Evolutionary conservation across 306 rosid genomes (phyloP).

Genomic region (Cucumis sativus): DNA sequence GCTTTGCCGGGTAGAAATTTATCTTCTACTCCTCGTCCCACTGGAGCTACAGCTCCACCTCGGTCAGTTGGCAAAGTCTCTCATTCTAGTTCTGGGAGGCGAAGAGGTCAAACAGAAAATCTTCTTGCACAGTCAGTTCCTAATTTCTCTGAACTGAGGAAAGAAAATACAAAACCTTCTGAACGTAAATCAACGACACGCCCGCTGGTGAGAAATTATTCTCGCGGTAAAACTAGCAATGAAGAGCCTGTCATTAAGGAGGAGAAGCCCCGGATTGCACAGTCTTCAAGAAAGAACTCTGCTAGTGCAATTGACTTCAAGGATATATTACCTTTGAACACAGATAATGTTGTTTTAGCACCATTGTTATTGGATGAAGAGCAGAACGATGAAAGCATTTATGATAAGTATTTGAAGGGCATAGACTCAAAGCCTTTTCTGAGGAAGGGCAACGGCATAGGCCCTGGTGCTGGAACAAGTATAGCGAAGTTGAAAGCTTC

Average conservation of each 20-base stretch:
- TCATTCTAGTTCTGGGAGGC: constrained; percentile 44
- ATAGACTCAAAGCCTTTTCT: constrained; percentile 45
- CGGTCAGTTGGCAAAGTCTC: constrained; percentile 42
- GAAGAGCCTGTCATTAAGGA: constrained; percentile 69
- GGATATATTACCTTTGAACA: constrained; percentile 39
- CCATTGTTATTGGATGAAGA: constrained; percentile 65
- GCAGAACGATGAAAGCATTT: constrained; percentile 33
- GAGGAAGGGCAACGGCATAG: constrained; percentile 51
- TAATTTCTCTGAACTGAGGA: constrained; percentile 87
- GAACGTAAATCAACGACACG: constrained; percentile 60
- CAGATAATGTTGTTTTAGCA: constrained; percentile 52
- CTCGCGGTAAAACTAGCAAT: constrained; percentile 48
- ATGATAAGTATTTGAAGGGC: constrained; percentile 29
- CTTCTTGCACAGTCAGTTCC: constrained; percentile 89
- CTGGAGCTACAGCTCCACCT: constrained; percentile 32
- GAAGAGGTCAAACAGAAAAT: constrained; percentile 50
- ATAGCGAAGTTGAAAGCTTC: constrained; percentile 53
- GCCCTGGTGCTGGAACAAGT: constrained; percentile 36
- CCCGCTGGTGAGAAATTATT: constrained; percentile 48
- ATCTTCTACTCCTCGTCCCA: constrained; percentile 46
- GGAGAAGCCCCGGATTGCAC: constrained; percentile 53
- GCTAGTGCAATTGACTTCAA: constrained; percentile 51
- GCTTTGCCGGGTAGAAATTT: constrained; percentile 33
- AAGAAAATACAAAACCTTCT: constrained; percentile 88
- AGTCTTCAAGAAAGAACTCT: constrained; percentile 47